Base-by-base conservation (phyloP, 169 alveolate genomes). In the Eimeria sp. region DNA sequence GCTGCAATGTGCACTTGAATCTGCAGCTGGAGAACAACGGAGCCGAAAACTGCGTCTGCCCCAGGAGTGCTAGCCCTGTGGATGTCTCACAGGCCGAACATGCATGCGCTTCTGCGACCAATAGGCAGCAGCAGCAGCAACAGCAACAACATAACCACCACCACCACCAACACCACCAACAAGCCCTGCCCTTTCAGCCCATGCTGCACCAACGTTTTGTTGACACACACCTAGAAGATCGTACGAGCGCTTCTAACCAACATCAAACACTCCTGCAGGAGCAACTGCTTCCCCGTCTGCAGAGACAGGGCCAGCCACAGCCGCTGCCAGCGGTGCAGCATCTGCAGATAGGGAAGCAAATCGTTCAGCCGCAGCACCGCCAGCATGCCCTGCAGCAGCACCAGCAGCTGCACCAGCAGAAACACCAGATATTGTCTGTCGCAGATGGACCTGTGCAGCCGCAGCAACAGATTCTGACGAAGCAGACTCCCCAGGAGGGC, bases 401-500 rank as follows among this genome's bases (percentile, higher is more conserved):
- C 7, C 75, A 65, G 75, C 75, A 65, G 75, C 75, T 25, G 43
- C 75, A 18, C 27, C 11, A 65, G 43, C 75, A 65, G 75, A 45
- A 65, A 65, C 75, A 25, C 75, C 16, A 65, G 34, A 13, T 65
- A 16, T 40, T 65, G 75, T 7, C 34, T 20, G 75, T 13, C 75
- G 43, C n/a, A 25, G 75, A 65, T n/a, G n/a, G 6, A 13, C 43
- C 75, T 20, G 43, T 40, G 75, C 75, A 20, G 43, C 75, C 22
- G 75, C 75, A 65, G 75, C 75, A 65, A 16, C 75, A 65, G 75
- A 34, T 25, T 4, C 73, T 25, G 34, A n/a, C 75, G 43, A 34
- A 65, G 75, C 75, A n/a, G 13, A 65, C 75, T n/a, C 75, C 43
- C 11, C 75, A 65, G 75, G 75, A 65, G 16, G 43, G 75, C 75